Evolutionary conservation across 2,329 filamentous ascomycete genomes (phyloP).

Genomic region (Diplodia intermedia): DNA sequence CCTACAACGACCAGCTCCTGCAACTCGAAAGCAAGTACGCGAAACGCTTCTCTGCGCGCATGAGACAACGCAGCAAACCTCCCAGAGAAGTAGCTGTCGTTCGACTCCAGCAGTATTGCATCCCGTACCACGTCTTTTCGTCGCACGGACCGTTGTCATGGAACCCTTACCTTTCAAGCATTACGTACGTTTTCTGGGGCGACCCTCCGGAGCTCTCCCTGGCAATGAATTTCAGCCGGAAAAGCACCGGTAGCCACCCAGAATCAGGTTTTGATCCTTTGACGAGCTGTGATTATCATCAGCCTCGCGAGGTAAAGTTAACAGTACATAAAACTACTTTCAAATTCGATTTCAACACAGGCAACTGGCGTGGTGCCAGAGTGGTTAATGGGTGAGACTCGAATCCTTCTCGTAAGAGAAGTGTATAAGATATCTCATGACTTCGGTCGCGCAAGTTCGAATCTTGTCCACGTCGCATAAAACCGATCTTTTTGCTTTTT

Average conservation of each 20-base stretch:
- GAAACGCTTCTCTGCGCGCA: not conserved
- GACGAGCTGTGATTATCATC: not conserved
- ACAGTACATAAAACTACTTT: fast-evolving
- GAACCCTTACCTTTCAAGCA: not conserved
- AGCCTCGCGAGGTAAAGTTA: not conserved
- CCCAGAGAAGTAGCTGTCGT: not conserved
- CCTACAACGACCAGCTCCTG: not conserved
- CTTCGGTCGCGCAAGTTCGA: slow-evolving; percentile 3
- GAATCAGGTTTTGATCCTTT: not conserved
- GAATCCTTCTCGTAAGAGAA: not conserved
- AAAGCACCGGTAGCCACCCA: not conserved
- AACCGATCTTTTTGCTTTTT: not conserved
- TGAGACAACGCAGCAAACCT: not conserved
- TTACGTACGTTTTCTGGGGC: not conserved
- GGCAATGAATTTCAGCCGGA: not conserved
- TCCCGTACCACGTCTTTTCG: not conserved
- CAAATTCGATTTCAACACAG: not conserved
- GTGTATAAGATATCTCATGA: not conserved
- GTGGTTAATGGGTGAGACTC: slow-evolving; percentile 2
- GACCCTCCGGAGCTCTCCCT: not conserved
- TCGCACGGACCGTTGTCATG: not conserved
- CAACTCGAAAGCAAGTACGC: not conserved
- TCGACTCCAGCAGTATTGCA: not conserved
- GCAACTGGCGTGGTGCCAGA: not conserved
- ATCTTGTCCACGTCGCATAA: slow-evolving; percentile 4